phyloP scores from a whole-genome alignment of 805 yeast genomes.

The Kuraishia borneana region DNA sequence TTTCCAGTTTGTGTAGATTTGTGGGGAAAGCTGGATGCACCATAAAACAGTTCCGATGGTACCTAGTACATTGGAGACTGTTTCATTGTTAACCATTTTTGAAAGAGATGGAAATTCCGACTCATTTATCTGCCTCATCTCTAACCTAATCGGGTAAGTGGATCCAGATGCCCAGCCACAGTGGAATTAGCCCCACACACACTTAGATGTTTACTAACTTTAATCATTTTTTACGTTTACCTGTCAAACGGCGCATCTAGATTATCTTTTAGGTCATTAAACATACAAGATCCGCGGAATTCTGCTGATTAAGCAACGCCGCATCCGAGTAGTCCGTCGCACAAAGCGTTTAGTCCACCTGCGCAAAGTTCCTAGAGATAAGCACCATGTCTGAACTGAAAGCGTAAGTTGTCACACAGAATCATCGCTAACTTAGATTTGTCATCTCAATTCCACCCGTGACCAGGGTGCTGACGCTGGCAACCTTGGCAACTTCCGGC shows the following conservation, averaged over 20 bases:
- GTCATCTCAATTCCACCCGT: conserved; percentile 45
- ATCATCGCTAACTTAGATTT: conserved; percentile 15
- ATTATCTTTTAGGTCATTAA: too few relatives aligned
- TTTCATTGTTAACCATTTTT: conserved; percentile 4
- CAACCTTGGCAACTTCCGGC: conserved; percentile 33
- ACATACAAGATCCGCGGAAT: too few relatives aligned
- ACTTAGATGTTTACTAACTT: too few relatives aligned
- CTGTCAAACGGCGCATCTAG: too few relatives aligned
- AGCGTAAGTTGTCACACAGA: conserved; percentile 11
- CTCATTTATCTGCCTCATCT: neutral
- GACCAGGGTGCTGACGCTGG: conserved; percentile 42
- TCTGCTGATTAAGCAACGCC: too few relatives aligned
- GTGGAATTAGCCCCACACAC: too few relatives aligned
- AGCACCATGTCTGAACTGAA: conserved; percentile 19
- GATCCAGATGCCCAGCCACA: too few relatives aligned
- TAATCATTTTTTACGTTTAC: too few relatives aligned
- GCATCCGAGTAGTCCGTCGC: too few relatives aligned
- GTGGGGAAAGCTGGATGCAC: conserved; percentile 90
- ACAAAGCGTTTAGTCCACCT: neutral
- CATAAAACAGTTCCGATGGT: conserved; percentile 87
- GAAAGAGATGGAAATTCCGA: neutral
- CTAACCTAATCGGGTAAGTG: neutral
- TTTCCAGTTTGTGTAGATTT: conserved; percentile 48
- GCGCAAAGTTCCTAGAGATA: neutral
- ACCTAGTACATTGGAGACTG: conserved; percentile 66